Evolutionary conservation across 495 filamentous ascomycete species (phyloP).

Genomic region (Trichoderma virens): DNA sequence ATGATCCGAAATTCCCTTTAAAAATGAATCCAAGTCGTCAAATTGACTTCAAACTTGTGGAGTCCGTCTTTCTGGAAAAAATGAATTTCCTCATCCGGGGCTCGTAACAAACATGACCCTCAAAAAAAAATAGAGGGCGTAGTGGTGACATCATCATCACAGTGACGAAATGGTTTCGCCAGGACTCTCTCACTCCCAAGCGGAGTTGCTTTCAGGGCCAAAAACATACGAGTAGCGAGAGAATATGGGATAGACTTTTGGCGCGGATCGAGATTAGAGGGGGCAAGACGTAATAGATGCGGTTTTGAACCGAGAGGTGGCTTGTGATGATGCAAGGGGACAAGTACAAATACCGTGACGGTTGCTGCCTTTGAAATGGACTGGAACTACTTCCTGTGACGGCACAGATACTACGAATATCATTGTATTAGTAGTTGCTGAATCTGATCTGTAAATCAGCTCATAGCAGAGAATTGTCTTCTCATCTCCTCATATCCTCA

Average conservation of each 20-base stretch:
- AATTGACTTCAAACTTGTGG: background rate
- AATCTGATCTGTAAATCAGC: too few species aligned
- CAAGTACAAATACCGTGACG: background rate
- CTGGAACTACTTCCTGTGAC: background rate
- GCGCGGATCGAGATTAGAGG: background rate
- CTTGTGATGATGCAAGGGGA: background rate
- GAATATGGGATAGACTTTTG: background rate
- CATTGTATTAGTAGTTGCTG: too few species aligned
- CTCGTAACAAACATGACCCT: background rate
- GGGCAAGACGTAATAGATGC: background rate
- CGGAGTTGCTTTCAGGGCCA: too few species aligned
- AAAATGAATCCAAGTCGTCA: too few species aligned
- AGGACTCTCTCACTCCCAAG: background rate
- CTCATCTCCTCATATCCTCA: conserved; percentile 9
- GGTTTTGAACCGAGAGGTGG: background rate
- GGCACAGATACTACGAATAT: background rate
- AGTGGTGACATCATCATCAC: conserved; percentile 31
- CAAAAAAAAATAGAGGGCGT: background rate
- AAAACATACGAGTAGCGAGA: background rate
- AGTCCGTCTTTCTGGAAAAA: background rate
- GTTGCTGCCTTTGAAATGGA: background rate
- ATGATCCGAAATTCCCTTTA: too few species aligned
- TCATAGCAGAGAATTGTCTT: too few species aligned
- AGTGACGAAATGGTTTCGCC: conserved; percentile 11
- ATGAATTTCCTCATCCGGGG: background rate